These are phyloP conservation scores for Asterophora parasitica DNA, from an alignment of 768 basidiomycete species.

Conservation along the genomic window DNA sequence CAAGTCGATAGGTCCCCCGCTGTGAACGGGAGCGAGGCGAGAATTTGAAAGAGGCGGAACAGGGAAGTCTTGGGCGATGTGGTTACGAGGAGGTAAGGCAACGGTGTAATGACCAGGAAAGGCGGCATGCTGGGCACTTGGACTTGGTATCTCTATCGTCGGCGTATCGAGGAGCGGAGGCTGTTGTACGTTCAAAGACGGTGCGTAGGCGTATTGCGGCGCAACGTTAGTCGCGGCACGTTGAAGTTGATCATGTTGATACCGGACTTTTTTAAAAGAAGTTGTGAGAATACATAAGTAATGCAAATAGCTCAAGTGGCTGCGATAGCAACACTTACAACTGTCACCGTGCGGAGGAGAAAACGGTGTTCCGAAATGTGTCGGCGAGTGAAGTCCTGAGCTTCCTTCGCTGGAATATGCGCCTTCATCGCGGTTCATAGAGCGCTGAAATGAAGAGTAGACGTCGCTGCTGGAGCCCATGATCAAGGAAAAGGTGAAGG, in stretches of 20 bases:
- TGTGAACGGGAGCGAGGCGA: conserved; percentile 35
- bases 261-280: conserved; percentile 67
- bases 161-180: conserved; percentile 44
- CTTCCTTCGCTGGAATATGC: conserved; percentile 72
- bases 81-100: conserved; percentile 39
- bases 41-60: conserved; percentile 35
- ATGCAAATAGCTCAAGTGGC: conserved; percentile 33
- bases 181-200: conserved; percentile 39
- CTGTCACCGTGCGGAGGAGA: conserved; percentile 45
- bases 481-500: conserved; percentile 26
- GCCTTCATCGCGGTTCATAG: conserved; percentile 55
- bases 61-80: conserved; percentile 40
- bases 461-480: conserved; percentile 62
- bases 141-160: conserved; percentile 36
- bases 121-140: conserved; percentile 34
- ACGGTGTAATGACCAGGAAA: conserved; percentile 39
- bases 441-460: conserved; percentile 50
- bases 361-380: conserved; percentile 44
- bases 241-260: conserved; percentile 45
- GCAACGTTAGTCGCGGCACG: conserved; percentile 43
- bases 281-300: conserved; percentile 30
- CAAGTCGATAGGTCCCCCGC: conserved; percentile 31
- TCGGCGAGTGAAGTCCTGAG: conserved; percentile 71
- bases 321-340: conserved; percentile 53
- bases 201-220: conserved; percentile 48